Base-by-base conservation (phyloP, 108 stramenopile genomes). In the Seminavis robusta region DNA sequence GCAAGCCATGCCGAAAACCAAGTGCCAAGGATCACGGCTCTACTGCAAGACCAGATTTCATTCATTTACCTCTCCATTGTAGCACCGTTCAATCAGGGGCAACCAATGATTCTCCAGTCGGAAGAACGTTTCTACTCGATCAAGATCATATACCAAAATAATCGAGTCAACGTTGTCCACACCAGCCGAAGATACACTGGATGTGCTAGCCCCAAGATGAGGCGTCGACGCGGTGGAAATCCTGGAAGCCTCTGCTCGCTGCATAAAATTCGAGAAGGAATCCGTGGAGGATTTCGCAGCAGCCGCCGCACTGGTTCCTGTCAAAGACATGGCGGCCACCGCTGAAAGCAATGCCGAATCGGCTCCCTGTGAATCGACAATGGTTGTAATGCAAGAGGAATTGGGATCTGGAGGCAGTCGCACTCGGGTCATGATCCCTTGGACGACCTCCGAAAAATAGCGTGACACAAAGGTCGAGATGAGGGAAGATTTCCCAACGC, bases 391-490 rank as follows among this genome's bases (percentile, higher is more conserved):
- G 51, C 80, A 85, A 10, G 73, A 61, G 34, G 62, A 69, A 9
- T 58, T 52, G 23, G 84, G 82, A 74, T 87, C 86, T 2, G 90
- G 84, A 20, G 90, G 86, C 30, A 88, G 48, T 20, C 74, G 76
- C 0, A 92, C 86, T 20, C 84, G 63, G 15, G 86, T 85, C 77
- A 92, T 79, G 47, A 92, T 67, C 15, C 80, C 84, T 25, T 86
- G 86, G 11, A 88, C 82, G 8, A 67, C 71, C 55, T 85, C 82
- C 15, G 81, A 81, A 49, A 88, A 92, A 54, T 86, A 80, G 38
- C 86, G 81, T 19, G 90, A 92, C 5, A 92, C 84, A 64, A 84
- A 92, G 33, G 90, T 84, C 20, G 86, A 86, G 19, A 88, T 83
- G 21, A 92, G 67, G 15, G 86, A 88, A 24, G 90, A 92, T 64